Conservation (phyloP, 768 basidiomycete species). For the Calocybe gangraenosa region DNA sequence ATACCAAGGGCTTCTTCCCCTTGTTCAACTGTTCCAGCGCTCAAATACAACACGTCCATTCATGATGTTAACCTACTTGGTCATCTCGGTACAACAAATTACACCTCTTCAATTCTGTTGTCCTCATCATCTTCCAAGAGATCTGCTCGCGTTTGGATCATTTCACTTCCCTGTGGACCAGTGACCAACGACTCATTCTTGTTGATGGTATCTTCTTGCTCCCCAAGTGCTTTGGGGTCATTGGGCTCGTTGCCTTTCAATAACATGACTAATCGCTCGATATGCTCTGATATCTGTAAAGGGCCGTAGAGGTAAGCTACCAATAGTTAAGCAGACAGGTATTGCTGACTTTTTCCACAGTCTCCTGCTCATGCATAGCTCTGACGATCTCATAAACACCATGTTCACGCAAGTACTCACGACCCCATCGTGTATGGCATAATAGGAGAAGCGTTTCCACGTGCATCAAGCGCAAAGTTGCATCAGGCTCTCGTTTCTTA, state of each 20-base stretch:
- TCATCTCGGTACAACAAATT: conserved; percentile 15
- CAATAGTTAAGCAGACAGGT: background rate
- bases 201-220: conserved; percentile 18
- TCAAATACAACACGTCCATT: background rate
- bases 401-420: conserved; percentile 71
- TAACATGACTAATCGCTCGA: conserved; percentile 85
- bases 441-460: conserved; percentile 89
- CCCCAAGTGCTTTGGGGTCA: conserved; percentile 33
- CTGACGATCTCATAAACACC: conserved; percentile 88
- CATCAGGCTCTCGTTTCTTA: conserved; percentile 80
- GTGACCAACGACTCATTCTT: conserved; percentile 19
- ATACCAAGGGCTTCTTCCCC: background rate
- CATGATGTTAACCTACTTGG: background rate
- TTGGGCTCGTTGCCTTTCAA: conserved; percentile 74
- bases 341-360: conserved; percentile 63
- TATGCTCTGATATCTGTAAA: conserved; percentile 74
- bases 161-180: conserved; percentile 5
- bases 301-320: background rate
- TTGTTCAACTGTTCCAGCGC: background rate
- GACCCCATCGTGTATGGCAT: conserved; percentile 85
- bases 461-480: conserved; percentile 71
- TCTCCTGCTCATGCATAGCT: conserved; percentile 73
- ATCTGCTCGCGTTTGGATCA: conserved; percentile 16
- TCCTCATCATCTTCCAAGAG: conserved; percentile 57
- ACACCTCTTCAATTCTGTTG: conserved; percentile 73